A percentile compares a stretch with the other conserved stretches of the same genome.
Evolutionary conservation across 805 yeast genomes (phyloP).

Genomic region (Nakazawaea populi): DNA sequence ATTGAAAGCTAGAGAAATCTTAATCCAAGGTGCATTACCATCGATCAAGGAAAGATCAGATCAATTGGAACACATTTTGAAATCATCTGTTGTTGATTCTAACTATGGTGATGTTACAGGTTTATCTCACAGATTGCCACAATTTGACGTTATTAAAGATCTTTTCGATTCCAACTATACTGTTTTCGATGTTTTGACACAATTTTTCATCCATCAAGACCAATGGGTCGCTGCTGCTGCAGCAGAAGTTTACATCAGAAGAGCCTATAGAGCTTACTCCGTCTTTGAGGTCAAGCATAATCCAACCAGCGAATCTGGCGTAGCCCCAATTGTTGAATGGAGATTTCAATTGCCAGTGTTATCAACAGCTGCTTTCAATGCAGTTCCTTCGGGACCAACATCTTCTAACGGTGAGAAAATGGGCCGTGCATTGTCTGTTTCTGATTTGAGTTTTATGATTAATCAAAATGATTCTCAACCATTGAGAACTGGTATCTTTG

Average conservation of each 20-base stretch:
- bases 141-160: constrained; percentile 72
- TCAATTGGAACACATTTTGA: constrained; percentile 92
- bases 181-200: constrained; percentile 92
- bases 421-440: constrained; percentile 88
- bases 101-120: constrained; percentile 80
- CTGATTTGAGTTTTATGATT: constrained; percentile 83
- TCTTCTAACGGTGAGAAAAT: constrained; percentile 27
- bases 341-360: constrained; percentile 77
- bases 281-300: constrained; percentile 70
- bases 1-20: constrained; percentile 89
- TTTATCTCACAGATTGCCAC: constrained; percentile 74
- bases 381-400: constrained; percentile 46
- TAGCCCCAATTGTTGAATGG: constrained; percentile 76
- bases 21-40: constrained; percentile 95
- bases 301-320: constrained; percentile 38
- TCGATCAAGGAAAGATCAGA: constrained; percentile 94
- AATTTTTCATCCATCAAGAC: constrained; percentile 78
- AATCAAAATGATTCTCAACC: constrained; percentile 63
- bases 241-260: constrained; percentile 91
- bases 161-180: constrained; percentile 95
- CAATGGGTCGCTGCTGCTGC: constrained; percentile 93
- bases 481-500: constrained; percentile 77
- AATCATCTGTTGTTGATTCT: constrained; percentile 76
- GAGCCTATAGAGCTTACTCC: constrained; percentile 95
- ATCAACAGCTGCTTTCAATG: constrained; percentile 66